These are phyloP conservation scores for Physaria fendleri DNA, from an alignment of 345 rosid species.

Conservation along the genomic window DNA sequence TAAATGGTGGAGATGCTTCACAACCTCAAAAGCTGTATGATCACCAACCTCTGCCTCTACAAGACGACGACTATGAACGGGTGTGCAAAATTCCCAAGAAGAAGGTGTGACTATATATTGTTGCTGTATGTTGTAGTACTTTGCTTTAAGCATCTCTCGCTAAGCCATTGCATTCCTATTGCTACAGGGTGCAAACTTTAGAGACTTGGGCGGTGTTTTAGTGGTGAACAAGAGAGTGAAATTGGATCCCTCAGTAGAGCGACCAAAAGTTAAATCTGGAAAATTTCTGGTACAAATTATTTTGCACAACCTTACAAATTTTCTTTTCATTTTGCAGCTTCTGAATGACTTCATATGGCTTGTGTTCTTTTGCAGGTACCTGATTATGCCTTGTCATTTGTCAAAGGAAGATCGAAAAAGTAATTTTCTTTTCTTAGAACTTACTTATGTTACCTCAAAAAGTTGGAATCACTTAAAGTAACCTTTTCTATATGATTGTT, in stretches of 20 bases:
- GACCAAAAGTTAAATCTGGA: conserved; percentile 34
- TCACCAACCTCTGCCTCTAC: conserved; percentile 25
- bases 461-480: background rate
- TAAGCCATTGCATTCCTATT: background rate
- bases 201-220: conserved; percentile 34
- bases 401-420: conserved; percentile 28
- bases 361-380: conserved; percentile 34
- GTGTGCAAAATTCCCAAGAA: conserved; percentile 27
- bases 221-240: conserved; percentile 30
- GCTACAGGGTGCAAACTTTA: conserved; percentile 38
- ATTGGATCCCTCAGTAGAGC: conserved; percentile 24
- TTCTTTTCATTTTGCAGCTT: background rate
- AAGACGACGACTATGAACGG: conserved; percentile 27
- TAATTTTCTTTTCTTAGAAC: conserved; percentile 1
- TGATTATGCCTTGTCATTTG: conserved; percentile 32
- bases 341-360: background rate
- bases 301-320: background rate
- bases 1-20: background rate
- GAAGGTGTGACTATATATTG: conserved; percentile 20
- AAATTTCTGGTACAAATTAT: conserved; percentile 29
- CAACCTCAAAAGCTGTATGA: conserved; percentile 19
- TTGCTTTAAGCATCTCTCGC: background rate
- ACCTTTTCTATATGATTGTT: background rate
- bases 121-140: background rate
- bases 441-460: background rate